Percentiles rank a stretch among this genome's conserved stretches.
Conservation (phyloP, 495 filamentous ascomycete species). For the Aspergillus biplanus region DNA sequence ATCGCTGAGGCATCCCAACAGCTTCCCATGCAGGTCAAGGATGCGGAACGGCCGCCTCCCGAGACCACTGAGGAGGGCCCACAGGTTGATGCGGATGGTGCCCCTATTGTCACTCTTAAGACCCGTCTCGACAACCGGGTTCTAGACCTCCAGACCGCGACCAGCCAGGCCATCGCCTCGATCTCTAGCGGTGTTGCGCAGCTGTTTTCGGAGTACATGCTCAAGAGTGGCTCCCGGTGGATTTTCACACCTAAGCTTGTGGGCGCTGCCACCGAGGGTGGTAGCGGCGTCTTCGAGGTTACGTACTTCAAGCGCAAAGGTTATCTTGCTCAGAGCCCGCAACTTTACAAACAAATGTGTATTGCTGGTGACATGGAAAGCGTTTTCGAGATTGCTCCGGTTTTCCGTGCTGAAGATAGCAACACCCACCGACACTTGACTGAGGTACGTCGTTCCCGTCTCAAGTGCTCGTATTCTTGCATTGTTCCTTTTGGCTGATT, state of each 20-base stretch:
- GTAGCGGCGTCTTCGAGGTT: conserved; percentile 89
- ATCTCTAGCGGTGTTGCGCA: conserved; percentile 82
- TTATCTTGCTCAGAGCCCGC: conserved; percentile 90
- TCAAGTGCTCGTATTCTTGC: conserved; percentile 48
- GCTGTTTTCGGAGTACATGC: conserved; percentile 80
- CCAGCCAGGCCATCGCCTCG: conserved; percentile 83
- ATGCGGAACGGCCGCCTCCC: conserved; percentile 58
- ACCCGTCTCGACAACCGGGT: conserved; percentile 87
- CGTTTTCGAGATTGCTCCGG: conserved; percentile 87
- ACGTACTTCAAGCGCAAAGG: conserved; percentile 87
- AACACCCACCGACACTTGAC: conserved; percentile 97
- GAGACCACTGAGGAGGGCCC: conserved; percentile 49
- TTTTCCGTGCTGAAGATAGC: conserved; percentile 96
- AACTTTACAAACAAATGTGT: conserved; percentile 96
- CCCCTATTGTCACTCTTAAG: conserved; percentile 70
- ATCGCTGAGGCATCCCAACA: conserved; percentile 65
- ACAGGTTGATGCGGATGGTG: conserved; percentile 50
- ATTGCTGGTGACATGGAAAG: conserved; percentile 90
- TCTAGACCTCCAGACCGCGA: conserved; percentile 85
- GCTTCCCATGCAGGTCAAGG: conserved; percentile 74
- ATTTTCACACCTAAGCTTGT: conserved; percentile 91
- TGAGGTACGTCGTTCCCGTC: conserved; percentile 53
- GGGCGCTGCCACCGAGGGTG: conserved; percentile 89
- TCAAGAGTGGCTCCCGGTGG: conserved; percentile 76
- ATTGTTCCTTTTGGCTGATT: conserved; percentile 36